Evolutionary conservation across 2,329 filamentous ascomycete genomes (phyloP).

Genomic region (Chrysoporthe cubensis): DNA sequence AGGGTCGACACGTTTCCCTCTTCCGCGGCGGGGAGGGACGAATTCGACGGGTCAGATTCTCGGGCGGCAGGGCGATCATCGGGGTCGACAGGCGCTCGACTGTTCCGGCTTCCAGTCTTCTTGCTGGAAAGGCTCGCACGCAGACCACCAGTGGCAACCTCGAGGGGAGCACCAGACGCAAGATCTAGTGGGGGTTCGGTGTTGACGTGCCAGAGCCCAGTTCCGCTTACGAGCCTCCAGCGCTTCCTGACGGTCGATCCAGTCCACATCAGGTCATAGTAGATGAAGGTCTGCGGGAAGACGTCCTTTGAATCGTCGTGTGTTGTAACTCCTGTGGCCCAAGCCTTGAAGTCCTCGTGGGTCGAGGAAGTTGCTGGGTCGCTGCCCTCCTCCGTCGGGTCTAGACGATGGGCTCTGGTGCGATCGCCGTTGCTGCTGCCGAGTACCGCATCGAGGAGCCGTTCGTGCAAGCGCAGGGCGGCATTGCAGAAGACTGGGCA

Average conservation of each 20-base stretch:
- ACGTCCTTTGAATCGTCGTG: conserved; percentile 50
- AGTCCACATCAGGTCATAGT: conserved; percentile 42
- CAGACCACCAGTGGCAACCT: conserved; percentile 31
- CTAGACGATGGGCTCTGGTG: neutral
- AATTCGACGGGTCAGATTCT: neutral
- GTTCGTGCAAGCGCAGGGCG: conserved; percentile 40
- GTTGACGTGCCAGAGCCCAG: conserved; percentile 39
- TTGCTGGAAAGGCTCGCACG: conserved; percentile 25
- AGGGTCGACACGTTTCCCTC: conserved; percentile 12
- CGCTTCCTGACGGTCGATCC: conserved; percentile 43
- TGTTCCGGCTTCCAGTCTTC: conserved; percentile 12
- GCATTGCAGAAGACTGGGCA: conserved; percentile 42
- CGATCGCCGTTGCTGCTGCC: neutral
- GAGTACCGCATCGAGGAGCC: conserved; percentile 37
- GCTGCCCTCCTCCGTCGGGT: neutral
- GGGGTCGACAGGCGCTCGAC: neutral
- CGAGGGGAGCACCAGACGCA: conserved; percentile 32
- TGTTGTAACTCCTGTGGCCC: conserved; percentile 46
- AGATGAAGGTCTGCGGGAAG: conserved; percentile 46
- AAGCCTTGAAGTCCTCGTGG: conserved; percentile 44
- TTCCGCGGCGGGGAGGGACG: neutral
- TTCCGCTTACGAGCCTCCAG: conserved; percentile 48
- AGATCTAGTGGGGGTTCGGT: conserved; percentile 33
- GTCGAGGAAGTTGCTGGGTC: conserved; percentile 20
- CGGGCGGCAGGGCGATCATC: neutral